These are phyloP conservation scores for Sugiyamaella chiloensis DNA, from an alignment of 805 yeast species.

Conservation along the genomic window DNA sequence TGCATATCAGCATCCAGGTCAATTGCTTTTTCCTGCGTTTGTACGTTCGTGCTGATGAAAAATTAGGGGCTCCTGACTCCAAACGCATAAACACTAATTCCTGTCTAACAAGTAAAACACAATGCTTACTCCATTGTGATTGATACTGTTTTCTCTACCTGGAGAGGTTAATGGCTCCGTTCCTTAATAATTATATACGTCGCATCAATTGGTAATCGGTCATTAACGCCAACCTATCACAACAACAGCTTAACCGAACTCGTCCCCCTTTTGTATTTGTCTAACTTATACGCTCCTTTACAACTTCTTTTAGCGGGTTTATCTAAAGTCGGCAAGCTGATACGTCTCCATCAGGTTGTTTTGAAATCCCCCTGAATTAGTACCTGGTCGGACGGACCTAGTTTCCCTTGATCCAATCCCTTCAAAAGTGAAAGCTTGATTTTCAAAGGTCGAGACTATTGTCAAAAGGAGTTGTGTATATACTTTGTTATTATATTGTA, in stretches of 20 bases:
- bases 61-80: neutral
- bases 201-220: slow-evolving; percentile 3
- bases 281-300: too few species aligned
- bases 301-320: too few species aligned
- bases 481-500: too few species aligned
- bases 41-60: neutral
- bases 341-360: too few species aligned
- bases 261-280: neutral
- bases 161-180: slow-evolving; percentile 2
- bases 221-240: neutral
- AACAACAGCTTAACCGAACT: neutral
- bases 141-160: neutral
- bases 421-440: too few species aligned
- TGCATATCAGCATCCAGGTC: too few species aligned
- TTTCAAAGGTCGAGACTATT: too few species aligned
- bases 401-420: too few species aligned
- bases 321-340: too few species aligned
- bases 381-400: too few species aligned
- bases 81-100: neutral
- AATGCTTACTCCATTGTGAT: slow-evolving; percentile 5
- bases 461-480: too few species aligned
- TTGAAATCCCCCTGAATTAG: too few species aligned
- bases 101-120: neutral
- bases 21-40: slow-evolving; percentile 1
- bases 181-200: neutral